Evolutionary conservation across 345 rosid species (phyloP).

Genomic region (Arabidopsis arenosa): DNA sequence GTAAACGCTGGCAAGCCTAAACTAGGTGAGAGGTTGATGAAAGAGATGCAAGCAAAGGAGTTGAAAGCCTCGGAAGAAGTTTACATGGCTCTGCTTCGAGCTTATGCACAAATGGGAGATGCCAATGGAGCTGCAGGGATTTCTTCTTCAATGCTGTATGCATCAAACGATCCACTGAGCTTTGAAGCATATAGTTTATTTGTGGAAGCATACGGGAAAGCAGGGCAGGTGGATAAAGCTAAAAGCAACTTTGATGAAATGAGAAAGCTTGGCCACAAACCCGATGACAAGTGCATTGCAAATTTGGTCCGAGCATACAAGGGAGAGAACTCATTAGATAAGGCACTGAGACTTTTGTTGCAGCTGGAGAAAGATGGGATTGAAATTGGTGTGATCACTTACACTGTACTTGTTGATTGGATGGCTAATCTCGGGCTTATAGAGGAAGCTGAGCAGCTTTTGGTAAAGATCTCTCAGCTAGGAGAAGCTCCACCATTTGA

Average conservation of each 20-base stretch:
- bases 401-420: constrained; percentile 80
- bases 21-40: constrained; percentile 53
- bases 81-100: constrained; percentile 70
- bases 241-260: constrained; percentile 64
- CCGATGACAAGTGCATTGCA: constrained; percentile 68
- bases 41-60: constrained; percentile 62
- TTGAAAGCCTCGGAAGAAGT: constrained; percentile 60
- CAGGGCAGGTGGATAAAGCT: constrained; percentile 63
- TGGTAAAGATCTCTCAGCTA: constrained; percentile 69
- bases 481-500: constrained; percentile 78
- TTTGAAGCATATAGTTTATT: constrained; percentile 64
- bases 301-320: constrained; percentile 67
- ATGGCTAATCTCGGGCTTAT: constrained; percentile 65
- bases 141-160: constrained; percentile 52
- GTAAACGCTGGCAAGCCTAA: constrained; percentile 64
- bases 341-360: constrained; percentile 71
- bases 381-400: constrained; percentile 77
- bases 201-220: constrained; percentile 61
- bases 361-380: constrained; percentile 79
- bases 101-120: constrained; percentile 62
- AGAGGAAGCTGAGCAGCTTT: constrained; percentile 83
- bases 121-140: constrained; percentile 55
- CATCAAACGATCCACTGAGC: constrained; percentile 40
- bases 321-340: constrained; percentile 67
- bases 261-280: constrained; percentile 60